Percentiles rank a stretch among this genome's conserved stretches.
These are phyloP conservation scores for Poterioochromonas sp. DNA, from an alignment of 352 stramenopile species.

Conservation along the genomic window DNA sequence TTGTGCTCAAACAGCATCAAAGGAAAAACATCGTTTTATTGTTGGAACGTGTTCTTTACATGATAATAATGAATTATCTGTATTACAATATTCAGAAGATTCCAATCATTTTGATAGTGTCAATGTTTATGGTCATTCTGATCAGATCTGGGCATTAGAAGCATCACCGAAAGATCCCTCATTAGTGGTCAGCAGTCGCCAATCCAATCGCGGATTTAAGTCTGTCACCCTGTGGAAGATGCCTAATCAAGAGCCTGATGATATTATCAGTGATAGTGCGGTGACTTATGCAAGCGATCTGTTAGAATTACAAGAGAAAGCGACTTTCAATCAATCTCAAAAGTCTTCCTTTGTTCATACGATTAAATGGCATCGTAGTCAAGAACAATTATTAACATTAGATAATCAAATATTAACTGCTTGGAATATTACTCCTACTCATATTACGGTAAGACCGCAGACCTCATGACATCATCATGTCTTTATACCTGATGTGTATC, in stretches of 20 bases:
- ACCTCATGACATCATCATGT: too few relatives aligned
- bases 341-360: background rate
- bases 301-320: constrained; percentile 6
- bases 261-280: background rate
- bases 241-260: background rate
- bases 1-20: constrained; percentile 25
- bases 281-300: background rate
- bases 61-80: constrained; percentile 35
- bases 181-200: constrained; percentile 23
- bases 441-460: constrained; percentile 21
- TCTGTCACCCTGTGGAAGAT: constrained; percentile 28
- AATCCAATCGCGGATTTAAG: background rate
- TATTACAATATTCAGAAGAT: constrained; percentile 38
- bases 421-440: constrained; percentile 7
- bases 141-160: constrained; percentile 37
- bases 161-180: constrained; percentile 28
- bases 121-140: constrained; percentile 21
- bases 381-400: background rate
- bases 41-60: constrained; percentile 35
- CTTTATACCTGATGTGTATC: too few relatives aligned
- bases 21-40: constrained; percentile 36
- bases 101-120: constrained; percentile 26
- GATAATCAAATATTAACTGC: constrained; percentile 29
- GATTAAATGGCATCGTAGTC: background rate
- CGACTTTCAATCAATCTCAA: constrained; percentile 4